Conservation (phyloP, 257 asterid species). For the Solanum pinnatisectum region DNA sequence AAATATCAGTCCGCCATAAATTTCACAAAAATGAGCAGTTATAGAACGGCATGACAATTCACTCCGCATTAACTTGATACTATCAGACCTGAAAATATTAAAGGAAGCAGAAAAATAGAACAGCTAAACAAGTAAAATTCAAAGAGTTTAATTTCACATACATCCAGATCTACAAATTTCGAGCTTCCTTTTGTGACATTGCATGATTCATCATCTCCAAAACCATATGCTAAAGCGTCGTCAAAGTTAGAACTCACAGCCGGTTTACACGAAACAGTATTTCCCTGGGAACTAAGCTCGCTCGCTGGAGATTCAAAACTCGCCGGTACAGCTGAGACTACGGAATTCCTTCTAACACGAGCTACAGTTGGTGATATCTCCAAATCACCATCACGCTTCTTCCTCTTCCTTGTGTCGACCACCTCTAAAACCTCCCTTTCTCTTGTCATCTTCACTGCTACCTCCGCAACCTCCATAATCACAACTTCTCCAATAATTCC, state of each 20-base stretch:
- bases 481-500: constrained; percentile 13
- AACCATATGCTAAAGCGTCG: constrained; percentile 26
- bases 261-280: background rate
- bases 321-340: constrained; percentile 2
- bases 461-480: constrained; percentile 11
- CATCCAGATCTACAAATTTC: constrained; percentile 51
- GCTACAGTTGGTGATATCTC: constrained; percentile 7
- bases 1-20: background rate
- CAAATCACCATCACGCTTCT: constrained; percentile 17
- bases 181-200: constrained; percentile 18
- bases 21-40: background rate
- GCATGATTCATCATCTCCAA: constrained; percentile 33
- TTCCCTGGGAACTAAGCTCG: background rate
- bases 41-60: background rate
- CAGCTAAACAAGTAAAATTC: background rate
- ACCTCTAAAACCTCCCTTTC: constrained; percentile 1
- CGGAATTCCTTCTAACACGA: constrained; percentile 13
- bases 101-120: background rate
- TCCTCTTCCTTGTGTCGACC: constrained; percentile 32
- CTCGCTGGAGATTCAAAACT: constrained; percentile 12
- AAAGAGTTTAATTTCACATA: background rate
- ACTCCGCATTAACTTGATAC: background rate
- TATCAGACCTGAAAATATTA: background rate
- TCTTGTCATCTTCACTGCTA: constrained; percentile 3
- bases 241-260: constrained; percentile 7